Percentiles rank a stretch among this genome's conserved stretches.
Conservation (phyloP, 1,284 basidiomycete species). For the Rhodofomes roseus region DNA sequence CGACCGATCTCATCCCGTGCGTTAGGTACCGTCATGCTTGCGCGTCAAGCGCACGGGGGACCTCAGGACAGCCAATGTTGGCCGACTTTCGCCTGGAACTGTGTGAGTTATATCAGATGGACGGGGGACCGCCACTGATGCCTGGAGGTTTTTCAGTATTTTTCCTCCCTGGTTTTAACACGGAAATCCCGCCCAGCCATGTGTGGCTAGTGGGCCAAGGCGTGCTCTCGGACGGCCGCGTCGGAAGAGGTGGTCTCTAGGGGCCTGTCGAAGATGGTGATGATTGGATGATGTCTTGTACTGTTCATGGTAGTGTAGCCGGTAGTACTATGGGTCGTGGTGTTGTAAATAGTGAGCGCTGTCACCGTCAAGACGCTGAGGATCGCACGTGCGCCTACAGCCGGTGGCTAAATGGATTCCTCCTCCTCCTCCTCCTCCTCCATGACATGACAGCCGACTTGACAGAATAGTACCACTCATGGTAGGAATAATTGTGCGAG, state of each 20-base stretch:
- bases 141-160: neutral
- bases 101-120: neutral
- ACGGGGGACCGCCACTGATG: neutral
- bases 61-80: neutral
- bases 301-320: neutral
- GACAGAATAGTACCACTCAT: too few species aligned
- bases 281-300: neutral
- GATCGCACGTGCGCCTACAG: too few species aligned
- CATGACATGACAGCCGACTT: too few species aligned
- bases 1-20: too few species aligned
- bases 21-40: too few species aligned
- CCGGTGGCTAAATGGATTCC: neutral
- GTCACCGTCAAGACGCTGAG: neutral
- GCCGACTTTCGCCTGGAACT: neutral
- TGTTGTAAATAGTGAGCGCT: neutral
- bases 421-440: neutral
- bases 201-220: neutral
- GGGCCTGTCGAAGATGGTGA: too few species aligned
- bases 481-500: too few species aligned
- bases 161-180: neutral
- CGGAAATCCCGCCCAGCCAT: too few species aligned
- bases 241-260: neutral
- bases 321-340: neutral
- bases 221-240: too few species aligned
- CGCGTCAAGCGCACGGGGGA: neutral